Conservation (phyloP, 345 rosid species). For the Moricandia moricandioides region DNA sequence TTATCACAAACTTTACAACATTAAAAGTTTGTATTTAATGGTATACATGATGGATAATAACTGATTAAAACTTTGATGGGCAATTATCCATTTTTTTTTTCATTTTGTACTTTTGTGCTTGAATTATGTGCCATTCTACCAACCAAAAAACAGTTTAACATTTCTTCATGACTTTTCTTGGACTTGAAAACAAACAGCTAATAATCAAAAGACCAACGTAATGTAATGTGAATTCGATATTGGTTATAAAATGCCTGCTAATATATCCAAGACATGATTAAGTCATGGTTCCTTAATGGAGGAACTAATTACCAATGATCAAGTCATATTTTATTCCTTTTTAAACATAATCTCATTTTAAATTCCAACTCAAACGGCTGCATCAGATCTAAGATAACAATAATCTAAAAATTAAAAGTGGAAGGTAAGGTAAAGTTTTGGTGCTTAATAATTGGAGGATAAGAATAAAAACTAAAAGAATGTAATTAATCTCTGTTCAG, state of each 20-base stretch:
- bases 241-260: not conserved
- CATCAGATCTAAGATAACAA: constrained; percentile 29
- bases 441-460: constrained; percentile 37
- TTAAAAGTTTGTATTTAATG: not conserved
- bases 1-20: not conserved
- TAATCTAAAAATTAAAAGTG: constrained; percentile 23
- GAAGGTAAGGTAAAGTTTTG: constrained; percentile 39
- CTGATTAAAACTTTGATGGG: constrained; percentile 9
- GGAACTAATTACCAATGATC: constrained; percentile 27
- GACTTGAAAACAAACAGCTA: not conserved
- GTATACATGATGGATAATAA: not conserved
- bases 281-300: constrained; percentile 19
- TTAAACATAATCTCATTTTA: constrained; percentile 20
- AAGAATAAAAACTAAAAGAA: constrained; percentile 10
- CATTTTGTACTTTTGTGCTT: constrained; percentile 17
- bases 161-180: constrained; percentile 11
- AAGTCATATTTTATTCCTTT: not conserved
- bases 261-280: constrained; percentile 24
- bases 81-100: not conserved
- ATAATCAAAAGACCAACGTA: not conserved
- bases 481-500: constrained; percentile 14
- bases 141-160: constrained; percentile 20
- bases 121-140: constrained; percentile 19
- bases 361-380: constrained; percentile 35
- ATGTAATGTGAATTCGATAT: not conserved